These are phyloP conservation scores for Venturia pyrina DNA, from an alignment of 2,329 filamentous ascomycete species.

Conservation along the genomic window DNA sequence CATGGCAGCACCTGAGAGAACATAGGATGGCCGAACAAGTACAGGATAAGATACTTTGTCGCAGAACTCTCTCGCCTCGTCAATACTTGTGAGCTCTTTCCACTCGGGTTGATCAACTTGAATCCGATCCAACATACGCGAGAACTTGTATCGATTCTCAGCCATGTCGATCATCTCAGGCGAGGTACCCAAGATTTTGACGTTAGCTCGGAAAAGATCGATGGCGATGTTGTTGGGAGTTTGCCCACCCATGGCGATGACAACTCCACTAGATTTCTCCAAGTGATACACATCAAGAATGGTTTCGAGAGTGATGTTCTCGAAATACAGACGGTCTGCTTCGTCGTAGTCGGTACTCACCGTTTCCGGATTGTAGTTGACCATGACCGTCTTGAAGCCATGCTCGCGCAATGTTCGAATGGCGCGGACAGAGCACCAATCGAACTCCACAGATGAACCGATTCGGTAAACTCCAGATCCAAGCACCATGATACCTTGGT, in stretches of 20 bases:
- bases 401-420: slow-evolving; percentile 80
- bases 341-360: slow-evolving; percentile 89
- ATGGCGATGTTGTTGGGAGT: slow-evolving; percentile 97
- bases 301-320: slow-evolving; percentile 85
- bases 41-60: slow-evolving; percentile 85
- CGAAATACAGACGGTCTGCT: slow-evolving; percentile 89
- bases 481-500: slow-evolving; percentile 91
- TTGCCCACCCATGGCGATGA: slow-evolving; percentile 94
- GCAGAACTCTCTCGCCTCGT: slow-evolving; percentile 82
- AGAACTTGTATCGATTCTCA: slow-evolving; percentile 98
- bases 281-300: slow-evolving; percentile 89
- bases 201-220: slow-evolving; percentile 75
- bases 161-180: slow-evolving; percentile 98
- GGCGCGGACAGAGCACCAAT: slow-evolving; percentile 95
- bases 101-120: slow-evolving; percentile 92
- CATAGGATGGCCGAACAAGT: slow-evolving; percentile 89
- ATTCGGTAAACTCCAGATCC: slow-evolving; percentile 96
- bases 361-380: slow-evolving; percentile 84
- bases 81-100: slow-evolving; percentile 94
- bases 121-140: slow-evolving; percentile 91
- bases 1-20: slow-evolving; percentile 95
- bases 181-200: slow-evolving; percentile 88
- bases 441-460: slow-evolving; percentile 95
- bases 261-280: slow-evolving; percentile 71
- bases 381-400: slow-evolving; percentile 91